Percentiles rank a stretch among this genome's conserved stretches.
These are phyloP conservation scores for Podospora tetraspora DNA, from an alignment of 495 filamentous ascomycete species.

Conservation along the genomic window DNA sequence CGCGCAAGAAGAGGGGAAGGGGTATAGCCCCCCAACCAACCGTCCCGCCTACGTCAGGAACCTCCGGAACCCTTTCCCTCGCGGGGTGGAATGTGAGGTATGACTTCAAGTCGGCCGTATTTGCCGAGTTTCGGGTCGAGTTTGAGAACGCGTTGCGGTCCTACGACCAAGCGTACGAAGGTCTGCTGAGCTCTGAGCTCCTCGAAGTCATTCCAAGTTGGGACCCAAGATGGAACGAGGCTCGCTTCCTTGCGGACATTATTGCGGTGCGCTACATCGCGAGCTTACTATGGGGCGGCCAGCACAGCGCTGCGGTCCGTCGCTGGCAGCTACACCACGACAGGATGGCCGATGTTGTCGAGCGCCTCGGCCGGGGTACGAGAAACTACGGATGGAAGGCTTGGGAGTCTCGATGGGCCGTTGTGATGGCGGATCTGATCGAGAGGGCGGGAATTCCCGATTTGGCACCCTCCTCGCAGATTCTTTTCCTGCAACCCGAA, in stretches of 20 bases:
- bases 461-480: constrained; percentile 30
- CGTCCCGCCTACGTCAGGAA: constrained; percentile 74
- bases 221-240: constrained; percentile 82
- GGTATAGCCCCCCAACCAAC: constrained; percentile 72
- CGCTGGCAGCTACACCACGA: constrained; percentile 70
- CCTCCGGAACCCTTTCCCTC: constrained; percentile 73
- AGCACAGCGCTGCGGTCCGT: constrained; percentile 66
- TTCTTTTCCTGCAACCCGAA: constrained; percentile 59
- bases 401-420: constrained; percentile 80
- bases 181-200: constrained; percentile 69
- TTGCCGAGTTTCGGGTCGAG: constrained; percentile 86
- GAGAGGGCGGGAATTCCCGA: constrained; percentile 51
- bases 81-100: constrained; percentile 89
- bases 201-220: constrained; percentile 83
- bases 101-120: constrained; percentile 84
- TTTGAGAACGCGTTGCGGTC: constrained; percentile 78
- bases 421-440: constrained; percentile 75
- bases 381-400: constrained; percentile 81
- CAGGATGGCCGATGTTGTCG: constrained; percentile 66
- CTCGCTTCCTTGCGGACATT: constrained; percentile 71
- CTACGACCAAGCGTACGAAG: constrained; percentile 80
- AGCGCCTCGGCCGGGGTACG: constrained; percentile 75
- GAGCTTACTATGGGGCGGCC: constrained; percentile 69
- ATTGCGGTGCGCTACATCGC: constrained; percentile 73
- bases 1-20: constrained; percentile 73